Evolutionary conservation across 2,329 filamentous ascomycete genomes (phyloP), one percentile per base, ranked within the genome.

Genomic region (Aspergillus hortae): DNA sequence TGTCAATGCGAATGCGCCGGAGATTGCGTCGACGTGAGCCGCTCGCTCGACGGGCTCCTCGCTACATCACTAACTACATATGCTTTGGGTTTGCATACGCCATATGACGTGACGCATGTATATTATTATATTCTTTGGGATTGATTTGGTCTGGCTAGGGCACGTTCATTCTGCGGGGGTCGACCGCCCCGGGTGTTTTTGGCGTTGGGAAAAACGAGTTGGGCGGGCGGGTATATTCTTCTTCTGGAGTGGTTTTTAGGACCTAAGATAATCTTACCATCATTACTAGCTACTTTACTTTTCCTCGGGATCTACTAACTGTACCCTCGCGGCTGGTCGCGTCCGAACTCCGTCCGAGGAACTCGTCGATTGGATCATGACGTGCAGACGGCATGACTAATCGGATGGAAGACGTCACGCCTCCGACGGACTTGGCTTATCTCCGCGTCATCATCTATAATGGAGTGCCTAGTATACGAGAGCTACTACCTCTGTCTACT

Each of bases 1-100:
- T 49, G 56, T 73, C 23, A 72, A 73, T 59, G 63, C 68, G 1
- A 72, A 68, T 52, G 63, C 68, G 12, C 62, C 65, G 35, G 69
- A 72, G 56, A 71, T 73, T 27, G 67, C 68, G 9, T 71, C 68
- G 48, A 67, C 68, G 36, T 70, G 56, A 59, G 10, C 11, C 33
- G 19, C 19, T 19, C 19, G 19, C 33, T 35, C 11, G 11, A 14
- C 27, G 21, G 6, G 21, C 35, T 35, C n/a, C n/a, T 32, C 21
- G 6, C 25, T 30, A 19, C 40, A 11, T 30, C 17, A 17, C 17
- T 17, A 35, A 6, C 35, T 38, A 38, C 35, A 17, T 38, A 6
- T n/a, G 14, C 35, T 38, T 38, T 38, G 14, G 35, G n/a, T 15
- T 38, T 38, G 14, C 35, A n/a, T n/a, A 38, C 35, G 35, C 35